Evolutionary conservation across 768 basidiomycete species (phyloP).

Genomic region (Psilocybe sp.): DNA sequence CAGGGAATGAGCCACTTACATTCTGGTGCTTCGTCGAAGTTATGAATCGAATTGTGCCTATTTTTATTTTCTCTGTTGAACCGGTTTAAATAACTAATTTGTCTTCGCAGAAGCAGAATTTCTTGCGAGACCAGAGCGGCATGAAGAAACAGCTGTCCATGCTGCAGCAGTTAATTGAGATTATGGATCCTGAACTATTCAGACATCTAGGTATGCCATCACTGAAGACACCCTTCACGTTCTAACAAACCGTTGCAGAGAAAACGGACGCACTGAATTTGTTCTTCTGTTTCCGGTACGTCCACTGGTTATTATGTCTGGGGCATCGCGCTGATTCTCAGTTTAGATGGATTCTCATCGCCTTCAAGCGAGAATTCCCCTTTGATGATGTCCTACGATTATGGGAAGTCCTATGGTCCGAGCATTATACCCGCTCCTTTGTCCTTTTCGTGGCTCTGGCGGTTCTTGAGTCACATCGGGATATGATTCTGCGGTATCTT

Average conservation of each 20-base stretch:
- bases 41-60: conserved; percentile 90
- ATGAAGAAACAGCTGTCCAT: conserved; percentile 94
- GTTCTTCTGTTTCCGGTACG: conserved; percentile 97
- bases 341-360: conserved; percentile 81
- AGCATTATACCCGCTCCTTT: conserved; percentile 85
- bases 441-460: conserved; percentile 94
- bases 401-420: conserved; percentile 95
- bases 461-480: conserved; percentile 90
- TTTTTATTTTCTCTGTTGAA: neutral
- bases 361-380: conserved; percentile 95
- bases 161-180: conserved; percentile 83
- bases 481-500: conserved; percentile 92
- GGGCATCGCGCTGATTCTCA: neutral
- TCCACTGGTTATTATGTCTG: conserved; percentile 4
- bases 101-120: conserved; percentile 78
- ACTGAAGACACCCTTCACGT: neutral
- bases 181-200: conserved; percentile 97
- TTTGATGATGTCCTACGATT: conserved; percentile 87
- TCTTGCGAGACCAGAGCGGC: conserved; percentile 92
- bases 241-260: conserved; percentile 34
- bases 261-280: conserved; percentile 90
- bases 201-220: conserved; percentile 70
- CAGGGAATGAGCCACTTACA: conserved; percentile 82
- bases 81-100: conserved; percentile 7
- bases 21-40: conserved; percentile 97